Conservation (phyloP, 2,329 filamentous ascomycete genomes). For the Pseudocercospora pini-densiflorae region DNA sequence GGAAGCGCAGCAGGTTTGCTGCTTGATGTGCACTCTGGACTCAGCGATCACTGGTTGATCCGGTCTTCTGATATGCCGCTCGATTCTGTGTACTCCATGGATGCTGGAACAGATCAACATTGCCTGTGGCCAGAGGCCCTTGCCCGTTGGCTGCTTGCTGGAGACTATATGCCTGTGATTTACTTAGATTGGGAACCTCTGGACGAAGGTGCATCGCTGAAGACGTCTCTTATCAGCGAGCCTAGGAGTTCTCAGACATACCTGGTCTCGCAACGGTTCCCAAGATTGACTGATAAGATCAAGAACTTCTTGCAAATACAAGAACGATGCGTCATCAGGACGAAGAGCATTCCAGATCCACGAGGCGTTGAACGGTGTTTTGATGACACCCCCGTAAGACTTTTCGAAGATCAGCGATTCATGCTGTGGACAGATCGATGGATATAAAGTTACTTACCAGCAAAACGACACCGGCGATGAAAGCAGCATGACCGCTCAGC, state of each 20-base stretch:
- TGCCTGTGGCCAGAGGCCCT: not conserved
- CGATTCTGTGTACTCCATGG: not conserved
- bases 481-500: not conserved
- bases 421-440: not conserved
- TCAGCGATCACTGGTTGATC: not conserved
- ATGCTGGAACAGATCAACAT: not conserved
- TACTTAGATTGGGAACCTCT: no score
- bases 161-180: not conserved
- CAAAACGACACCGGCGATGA: not conserved
- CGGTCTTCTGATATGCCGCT: not conserved
- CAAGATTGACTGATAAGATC: not conserved
- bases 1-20: not conserved
- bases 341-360: not conserved
- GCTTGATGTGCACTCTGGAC: not conserved
- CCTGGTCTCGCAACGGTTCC: not conserved
- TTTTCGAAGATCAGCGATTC: not conserved
- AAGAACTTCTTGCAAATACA: not conserved
- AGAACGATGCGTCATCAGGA: not conserved
- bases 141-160: not conserved
- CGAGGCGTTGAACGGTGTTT: not conserved
- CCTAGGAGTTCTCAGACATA: no score
- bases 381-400: not conserved
- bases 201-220: no score
- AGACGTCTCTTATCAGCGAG: no score
- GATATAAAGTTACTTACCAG: not conserved